A percentile compares a stretch with the other conserved stretches of the same genome.
Evolutionary conservation across 768 basidiomycete species (phyloP).

Genomic region (Nidula microcarpa): DNA sequence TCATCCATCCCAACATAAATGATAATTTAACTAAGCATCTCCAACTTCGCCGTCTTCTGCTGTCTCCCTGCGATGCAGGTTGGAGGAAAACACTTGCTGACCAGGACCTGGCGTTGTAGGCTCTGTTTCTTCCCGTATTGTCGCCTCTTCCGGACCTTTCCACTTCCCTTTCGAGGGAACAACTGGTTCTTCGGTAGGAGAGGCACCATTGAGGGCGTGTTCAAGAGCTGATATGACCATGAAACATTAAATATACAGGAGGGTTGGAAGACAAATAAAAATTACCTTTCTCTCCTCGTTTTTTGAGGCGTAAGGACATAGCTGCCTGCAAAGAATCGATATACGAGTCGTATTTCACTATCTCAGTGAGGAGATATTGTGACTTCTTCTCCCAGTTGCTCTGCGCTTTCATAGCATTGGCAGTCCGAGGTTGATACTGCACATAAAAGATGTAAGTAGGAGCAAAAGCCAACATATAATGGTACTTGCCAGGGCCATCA

Average conservation of each 20-base stretch:
- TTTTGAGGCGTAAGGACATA: constrained; percentile 82
- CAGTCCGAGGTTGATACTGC: constrained; percentile 80
- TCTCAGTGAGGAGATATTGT: constrained; percentile 84
- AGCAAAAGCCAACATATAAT: background rate
- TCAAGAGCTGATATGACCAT: constrained; percentile 21
- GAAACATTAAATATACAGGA: constrained; percentile 1
- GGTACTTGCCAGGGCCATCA: constrained; percentile 66
- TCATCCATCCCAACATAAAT: background rate
- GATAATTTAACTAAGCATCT: constrained; percentile 14
- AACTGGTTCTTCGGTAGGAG: constrained; percentile 20
- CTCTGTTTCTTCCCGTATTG: constrained; percentile 29
- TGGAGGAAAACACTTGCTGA: constrained; percentile 13
- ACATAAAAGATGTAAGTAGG: constrained; percentile 9
- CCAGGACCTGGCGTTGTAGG: constrained; percentile 23
- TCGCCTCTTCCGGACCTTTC: constrained; percentile 26
- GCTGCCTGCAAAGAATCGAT: constrained; percentile 84
- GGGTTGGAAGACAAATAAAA: background rate
- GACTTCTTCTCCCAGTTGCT: constrained; percentile 94
- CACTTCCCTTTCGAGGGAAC: constrained; percentile 20
- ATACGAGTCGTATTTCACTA: constrained; percentile 94
- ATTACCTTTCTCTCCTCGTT: constrained; percentile 79
- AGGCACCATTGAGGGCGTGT: constrained; percentile 26
- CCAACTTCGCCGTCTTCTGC: constrained; percentile 17
- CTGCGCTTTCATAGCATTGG: constrained; percentile 72
- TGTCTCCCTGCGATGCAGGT: constrained; percentile 20